Evolutionary conservation across 768 basidiomycete species (phyloP), one percentile per base, ranked within the genome.

Genomic region (Leccinum uliginosum): DNA sequence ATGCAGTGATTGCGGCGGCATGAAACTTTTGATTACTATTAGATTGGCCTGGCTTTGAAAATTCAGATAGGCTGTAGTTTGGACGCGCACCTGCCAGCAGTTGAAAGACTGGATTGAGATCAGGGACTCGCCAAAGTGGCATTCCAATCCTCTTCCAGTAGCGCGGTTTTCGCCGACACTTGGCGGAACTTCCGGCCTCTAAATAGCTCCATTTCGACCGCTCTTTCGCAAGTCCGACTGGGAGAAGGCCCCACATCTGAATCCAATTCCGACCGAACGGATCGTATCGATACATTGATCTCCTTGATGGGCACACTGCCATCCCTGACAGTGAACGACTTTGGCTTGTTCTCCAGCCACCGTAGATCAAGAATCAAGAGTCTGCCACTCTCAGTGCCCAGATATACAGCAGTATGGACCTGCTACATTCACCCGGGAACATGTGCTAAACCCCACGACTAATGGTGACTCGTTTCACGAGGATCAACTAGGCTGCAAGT

Each of bases 281-380:
- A 19, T 43, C n/a, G 11, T 26, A 26, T 26, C n/a, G n/a, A 12
- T 30, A 86, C 77, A 51, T 76, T 73, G 26, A 90, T 76, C 32
- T 77, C 78, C 56, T 79, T 74, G 17, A 91, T 73, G 8, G 78
- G 71, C 56, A 67, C 73, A 10, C 77, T 79, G 30, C 59, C 71
- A 30, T 81, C 77, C 57, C 81, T 82, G 10, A 89, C 66, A 8
- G 65, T 62, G 50, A 88, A 74, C 6, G 70, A 62, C 65, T 79
- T 86, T 0, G 86, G 83, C n/a, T 78, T 77, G 58, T 83, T 83
- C 60, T 91, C 87, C 35, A 86, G 69, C 15, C 80, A 76, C 30
- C 89, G 83, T 19, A 89, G 71, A 61, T 88, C 85, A 29, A 86
- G 68, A 23, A 85, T 65, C 21, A 88, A 67, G n/a, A 91, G 70